Conservation (phyloP, 306 rosid species). For the Ormosia semicastrata region DNA sequence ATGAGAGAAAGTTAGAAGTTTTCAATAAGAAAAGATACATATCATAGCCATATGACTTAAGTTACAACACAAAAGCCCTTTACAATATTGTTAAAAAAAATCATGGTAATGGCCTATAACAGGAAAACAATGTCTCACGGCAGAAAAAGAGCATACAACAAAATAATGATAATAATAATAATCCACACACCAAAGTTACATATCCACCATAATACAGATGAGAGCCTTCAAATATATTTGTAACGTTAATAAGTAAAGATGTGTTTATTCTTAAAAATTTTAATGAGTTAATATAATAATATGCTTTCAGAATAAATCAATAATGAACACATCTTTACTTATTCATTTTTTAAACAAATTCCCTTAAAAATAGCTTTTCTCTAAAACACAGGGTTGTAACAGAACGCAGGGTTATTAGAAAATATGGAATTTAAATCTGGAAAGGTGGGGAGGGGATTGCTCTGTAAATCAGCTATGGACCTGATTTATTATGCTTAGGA, state of each 20-base stretch:
- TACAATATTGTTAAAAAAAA: neutral
- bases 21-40: neutral
- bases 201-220: no score
- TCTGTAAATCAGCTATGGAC: slow-evolving; percentile 16
- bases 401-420: neutral
- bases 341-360: no score
- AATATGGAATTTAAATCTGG: neutral
- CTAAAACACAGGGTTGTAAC: neutral
- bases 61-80: neutral
- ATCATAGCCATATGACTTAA: neutral
- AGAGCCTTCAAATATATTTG: no score
- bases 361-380: no score
- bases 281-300: no score
- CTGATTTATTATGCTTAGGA: slow-evolving; percentile 31
- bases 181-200: neutral
- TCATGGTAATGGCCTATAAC: neutral
- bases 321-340: no score
- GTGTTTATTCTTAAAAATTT: no score
- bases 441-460: neutral
- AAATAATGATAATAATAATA: neutral
- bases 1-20: neutral
- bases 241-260: no score
- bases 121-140: neutral
- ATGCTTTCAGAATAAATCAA: no score
- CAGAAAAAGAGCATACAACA: neutral